Percentiles rank a stretch among this genome's conserved stretches.
phyloP scores from a whole-genome alignment of 2,329 filamentous ascomycete species.

The Beauveria varroae region DNA sequence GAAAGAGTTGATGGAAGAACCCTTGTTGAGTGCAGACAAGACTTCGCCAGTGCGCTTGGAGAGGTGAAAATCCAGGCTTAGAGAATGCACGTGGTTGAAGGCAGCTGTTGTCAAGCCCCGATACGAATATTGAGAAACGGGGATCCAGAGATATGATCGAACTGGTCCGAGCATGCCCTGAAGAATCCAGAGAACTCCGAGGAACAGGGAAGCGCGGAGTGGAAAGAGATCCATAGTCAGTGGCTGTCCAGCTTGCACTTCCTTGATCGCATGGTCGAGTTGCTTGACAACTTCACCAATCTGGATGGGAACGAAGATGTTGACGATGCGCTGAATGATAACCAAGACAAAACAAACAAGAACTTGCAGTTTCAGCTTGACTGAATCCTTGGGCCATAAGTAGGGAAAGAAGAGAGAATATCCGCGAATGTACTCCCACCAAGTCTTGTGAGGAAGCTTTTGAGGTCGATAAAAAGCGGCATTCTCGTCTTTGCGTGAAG shows the following conservation, averaged over 20 bases:
- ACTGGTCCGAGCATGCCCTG: slow-evolving; percentile 82
- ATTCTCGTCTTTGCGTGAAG: slow-evolving; percentile 48
- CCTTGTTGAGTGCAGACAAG: slow-evolving; percentile 90
- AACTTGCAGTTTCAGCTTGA: slow-evolving; percentile 67
- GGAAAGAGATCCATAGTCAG: slow-evolving; percentile 28
- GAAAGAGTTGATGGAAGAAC: slow-evolving; percentile 92
- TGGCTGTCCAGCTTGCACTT: slow-evolving; percentile 33
- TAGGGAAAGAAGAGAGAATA: slow-evolving; percentile 96
- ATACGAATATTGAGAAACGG: slow-evolving; percentile 94
- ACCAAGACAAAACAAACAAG: slow-evolving; percentile 76
- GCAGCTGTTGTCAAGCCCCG: slow-evolving; percentile 87
- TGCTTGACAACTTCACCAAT: slow-evolving; percentile 72
- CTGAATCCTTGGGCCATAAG: slow-evolving; percentile 82
- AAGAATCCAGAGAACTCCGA: slow-evolving; percentile 68
- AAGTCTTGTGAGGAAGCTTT: slow-evolving; percentile 77
- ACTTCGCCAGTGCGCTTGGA: slow-evolving; percentile 96
- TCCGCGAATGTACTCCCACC: slow-evolving; percentile 92
- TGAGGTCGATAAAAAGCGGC: slow-evolving; percentile 85
- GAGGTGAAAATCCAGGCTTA: slow-evolving; percentile 93
- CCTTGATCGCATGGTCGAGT: slow-evolving; percentile 47
- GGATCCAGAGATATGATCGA: slow-evolving; percentile 85
- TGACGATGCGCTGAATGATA: slow-evolving; percentile 72
- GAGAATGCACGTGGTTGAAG: slow-evolving; percentile 92
- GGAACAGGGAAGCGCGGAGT: slow-evolving; percentile 26
- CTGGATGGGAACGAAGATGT: slow-evolving; percentile 77